Conservation (phyloP, 2,329 filamentous ascomycete genomes). For the Aspergillus neotritici region DNA sequence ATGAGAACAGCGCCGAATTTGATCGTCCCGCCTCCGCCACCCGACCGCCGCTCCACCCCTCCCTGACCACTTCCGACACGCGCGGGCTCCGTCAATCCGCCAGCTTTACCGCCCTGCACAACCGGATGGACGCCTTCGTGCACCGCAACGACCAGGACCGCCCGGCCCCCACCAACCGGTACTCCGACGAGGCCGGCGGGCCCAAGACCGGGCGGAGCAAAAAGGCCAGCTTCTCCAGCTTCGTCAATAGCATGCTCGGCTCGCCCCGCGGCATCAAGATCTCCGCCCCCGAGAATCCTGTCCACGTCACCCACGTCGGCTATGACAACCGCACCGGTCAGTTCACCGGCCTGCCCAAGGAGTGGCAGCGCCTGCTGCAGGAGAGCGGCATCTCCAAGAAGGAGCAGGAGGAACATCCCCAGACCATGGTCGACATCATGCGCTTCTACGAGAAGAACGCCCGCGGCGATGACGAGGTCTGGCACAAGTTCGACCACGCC, state of each 20-base stretch:
- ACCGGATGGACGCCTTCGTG: conserved; percentile 47
- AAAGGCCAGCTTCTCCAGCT: conserved; percentile 82
- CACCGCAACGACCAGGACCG: conserved; percentile 42
- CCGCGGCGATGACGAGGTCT: conserved; percentile 76
- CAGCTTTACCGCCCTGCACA: conserved; percentile 54
- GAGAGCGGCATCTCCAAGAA: conserved; percentile 95
- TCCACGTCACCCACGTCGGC: conserved; percentile 95
- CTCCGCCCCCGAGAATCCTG: conserved; percentile 94
- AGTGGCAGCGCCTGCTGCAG: conserved; percentile 94
- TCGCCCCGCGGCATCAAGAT: conserved; percentile 89
- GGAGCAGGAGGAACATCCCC: conserved; percentile 90
- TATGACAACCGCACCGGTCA: conserved; percentile 95
- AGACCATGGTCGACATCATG: conserved; percentile 92
- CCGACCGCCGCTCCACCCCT: conserved; percentile 39
- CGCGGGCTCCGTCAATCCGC: conserved; percentile 60
- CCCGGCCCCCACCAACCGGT: conserved; percentile 60
- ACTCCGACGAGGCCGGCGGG: conserved; percentile 70
- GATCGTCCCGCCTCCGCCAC: conserved; percentile 28
- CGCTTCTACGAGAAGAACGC: conserved; percentile 96
- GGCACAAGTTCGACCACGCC: conserved; percentile 94
- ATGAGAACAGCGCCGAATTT: conserved; percentile 35
- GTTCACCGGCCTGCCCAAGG: conserved; percentile 92
- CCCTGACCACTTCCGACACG: conserved; percentile 52
- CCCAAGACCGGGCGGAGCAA: conserved; percentile 62
- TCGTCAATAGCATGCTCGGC: conserved; percentile 76